Evolutionary conservation across 345 rosid species (phyloP).

Genomic region (Camelina laxa): DNA sequence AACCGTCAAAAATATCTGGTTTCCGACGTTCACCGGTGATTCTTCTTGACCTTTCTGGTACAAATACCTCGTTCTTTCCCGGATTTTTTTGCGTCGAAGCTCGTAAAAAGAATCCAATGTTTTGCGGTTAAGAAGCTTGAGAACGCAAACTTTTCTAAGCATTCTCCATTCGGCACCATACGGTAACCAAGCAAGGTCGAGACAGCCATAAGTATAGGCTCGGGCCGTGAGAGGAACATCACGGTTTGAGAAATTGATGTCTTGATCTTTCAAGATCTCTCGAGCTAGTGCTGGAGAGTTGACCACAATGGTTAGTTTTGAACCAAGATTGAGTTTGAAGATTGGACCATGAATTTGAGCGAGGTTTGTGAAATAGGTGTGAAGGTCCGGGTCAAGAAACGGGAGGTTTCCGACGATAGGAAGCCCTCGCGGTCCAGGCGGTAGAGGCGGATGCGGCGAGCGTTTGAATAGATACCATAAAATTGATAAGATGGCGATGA

Average conservation of each 20-base stretch:
- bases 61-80: too few relatives aligned
- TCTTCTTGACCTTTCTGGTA: too few relatives aligned
- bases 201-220: conserved; percentile 43
- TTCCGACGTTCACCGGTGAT: too few relatives aligned
- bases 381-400: conserved; percentile 53
- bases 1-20: too few relatives aligned
- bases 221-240: conserved; percentile 28
- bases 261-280: too few relatives aligned
- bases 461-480: conserved; percentile 8
- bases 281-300: too few relatives aligned
- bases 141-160: conserved; percentile 51
- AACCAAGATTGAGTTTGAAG: conserved; percentile 49
- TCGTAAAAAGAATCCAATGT: too few relatives aligned
- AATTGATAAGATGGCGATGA: conserved; percentile 18
- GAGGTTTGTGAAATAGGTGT: conserved; percentile 48
- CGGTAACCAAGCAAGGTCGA: conserved; percentile 43
- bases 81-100: too few relatives aligned
- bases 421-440: conserved; percentile 60
- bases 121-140: conserved; percentile 43
- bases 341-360: conserved; percentile 51
- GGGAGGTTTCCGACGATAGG: conserved; percentile 58
- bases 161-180: conserved; percentile 55
- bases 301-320: conserved; percentile 25
- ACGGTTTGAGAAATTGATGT: too few relatives aligned
- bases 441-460: conserved; percentile 30